Conservation (phyloP, 306 rosid species). For the Trifolium fragiferum region DNA sequence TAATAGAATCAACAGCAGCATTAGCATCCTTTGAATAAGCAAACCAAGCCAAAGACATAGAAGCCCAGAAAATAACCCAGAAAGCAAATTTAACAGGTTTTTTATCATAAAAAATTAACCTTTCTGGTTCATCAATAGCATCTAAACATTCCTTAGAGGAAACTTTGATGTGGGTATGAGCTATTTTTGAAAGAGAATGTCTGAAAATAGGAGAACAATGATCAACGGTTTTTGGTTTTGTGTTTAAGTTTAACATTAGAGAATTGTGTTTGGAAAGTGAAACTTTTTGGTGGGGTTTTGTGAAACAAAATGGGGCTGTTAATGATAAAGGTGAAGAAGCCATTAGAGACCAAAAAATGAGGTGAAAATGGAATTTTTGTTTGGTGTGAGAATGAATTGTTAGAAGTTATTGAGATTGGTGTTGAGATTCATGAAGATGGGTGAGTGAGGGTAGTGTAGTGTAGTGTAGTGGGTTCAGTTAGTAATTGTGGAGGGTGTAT, state of each 20-base stretch:
- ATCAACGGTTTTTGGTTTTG: conserved; percentile 37
- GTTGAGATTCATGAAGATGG: background rate
- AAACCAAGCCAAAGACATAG: conserved; percentile 83
- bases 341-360: conserved; percentile 46
- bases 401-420: background rate
- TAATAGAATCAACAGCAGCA: conserved; percentile 81
- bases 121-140: conserved; percentile 49
- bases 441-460: background rate
- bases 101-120: conserved; percentile 49
- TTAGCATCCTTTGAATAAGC: conserved; percentile 83
- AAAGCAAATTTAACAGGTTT: conserved; percentile 63
- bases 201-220: conserved; percentile 31
- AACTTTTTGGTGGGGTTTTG: conserved; percentile 49
- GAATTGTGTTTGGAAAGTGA: conserved; percentile 37
- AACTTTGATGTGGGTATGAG: conserved; percentile 45
- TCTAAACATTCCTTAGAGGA: conserved; percentile 51
- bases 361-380: background rate
- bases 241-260: conserved; percentile 27
- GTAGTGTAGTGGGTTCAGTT: background rate
- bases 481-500: background rate
- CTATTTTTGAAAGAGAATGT: conserved; percentile 32
- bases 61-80: conserved; percentile 81
- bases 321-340: conserved; percentile 53
- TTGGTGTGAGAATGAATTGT: background rate
- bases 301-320: conserved; percentile 44